A percentile compares a stretch with the other conserved stretches of the same genome.
phyloP scores from a whole-genome alignment of 169 alveolate genomes.

The Fabrea salina region DNA sequence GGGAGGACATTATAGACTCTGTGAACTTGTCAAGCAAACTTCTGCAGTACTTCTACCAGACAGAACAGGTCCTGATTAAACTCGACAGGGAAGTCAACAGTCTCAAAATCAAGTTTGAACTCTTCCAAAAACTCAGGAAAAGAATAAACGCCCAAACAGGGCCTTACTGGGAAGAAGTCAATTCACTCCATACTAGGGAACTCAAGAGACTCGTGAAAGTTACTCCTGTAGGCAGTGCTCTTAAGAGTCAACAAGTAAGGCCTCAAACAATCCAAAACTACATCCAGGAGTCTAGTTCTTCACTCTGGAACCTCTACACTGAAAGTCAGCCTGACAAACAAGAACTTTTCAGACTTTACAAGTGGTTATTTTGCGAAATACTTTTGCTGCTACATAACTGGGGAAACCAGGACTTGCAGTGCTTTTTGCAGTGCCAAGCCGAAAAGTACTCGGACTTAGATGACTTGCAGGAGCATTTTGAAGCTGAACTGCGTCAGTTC shows the following conservation, averaged over 20 bases:
- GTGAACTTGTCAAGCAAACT: not conserved
- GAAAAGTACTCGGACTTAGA: not conserved
- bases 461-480: not conserved
- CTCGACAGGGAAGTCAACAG: not conserved
- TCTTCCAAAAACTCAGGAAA: not conserved
- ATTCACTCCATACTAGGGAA: not conserved
- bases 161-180: not conserved
- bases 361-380: conserved; percentile 24
- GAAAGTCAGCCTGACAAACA: not conserved
- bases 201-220: not conserved
- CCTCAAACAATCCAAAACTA: not conserved
- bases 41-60: not conserved
- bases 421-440: not conserved
- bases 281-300: not conserved
- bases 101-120: not conserved
- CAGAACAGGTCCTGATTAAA: not conserved
- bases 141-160: not conserved
- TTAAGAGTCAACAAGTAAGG: not conserved
- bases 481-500: not conserved
- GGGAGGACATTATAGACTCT: not conserved
- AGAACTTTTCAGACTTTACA: not conserved
- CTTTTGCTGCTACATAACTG: not conserved
- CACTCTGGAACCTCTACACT: not conserved
- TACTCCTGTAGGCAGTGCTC: not conserved
- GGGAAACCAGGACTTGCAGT: not conserved